Conservation (phyloP, 2,329 filamentous ascomycete genomes). For the Cercospora zeina region DNA sequence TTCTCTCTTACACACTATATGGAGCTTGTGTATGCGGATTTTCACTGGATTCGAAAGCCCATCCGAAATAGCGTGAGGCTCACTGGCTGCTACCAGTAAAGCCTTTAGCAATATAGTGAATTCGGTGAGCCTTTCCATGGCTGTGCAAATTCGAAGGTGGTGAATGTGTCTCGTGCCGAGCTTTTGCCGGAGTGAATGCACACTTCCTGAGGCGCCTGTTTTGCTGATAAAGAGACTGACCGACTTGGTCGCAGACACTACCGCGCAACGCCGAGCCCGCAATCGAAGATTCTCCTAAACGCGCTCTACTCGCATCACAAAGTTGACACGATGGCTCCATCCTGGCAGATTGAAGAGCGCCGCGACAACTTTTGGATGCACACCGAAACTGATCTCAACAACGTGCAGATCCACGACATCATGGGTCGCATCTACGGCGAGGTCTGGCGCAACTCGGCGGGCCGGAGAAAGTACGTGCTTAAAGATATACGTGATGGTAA, state of each 20-base stretch:
- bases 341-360: constrained; percentile 2
- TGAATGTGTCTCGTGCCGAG: neutral
- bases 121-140: neutral
- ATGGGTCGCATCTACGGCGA: constrained; percentile 13
- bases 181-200: neutral
- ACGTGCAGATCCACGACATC: constrained; percentile 10
- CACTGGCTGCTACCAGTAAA: neutral
- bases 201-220: neutral
- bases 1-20: neutral
- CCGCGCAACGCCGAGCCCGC: neutral
- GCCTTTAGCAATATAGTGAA: neutral
- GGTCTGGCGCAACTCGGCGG: neutral
- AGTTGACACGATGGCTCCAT: neutral
- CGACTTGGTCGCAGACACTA: neutral
- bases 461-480: neutral
- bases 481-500: constrained; percentile 10
- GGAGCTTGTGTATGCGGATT: neutral
- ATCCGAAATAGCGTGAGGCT: neutral
- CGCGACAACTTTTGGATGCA: constrained; percentile 4
- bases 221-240: neutral
- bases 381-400: constrained; percentile 4
- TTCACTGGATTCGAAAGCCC: neutral
- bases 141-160: neutral
- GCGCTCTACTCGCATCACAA: neutral
- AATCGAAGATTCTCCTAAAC: neutral